Evolutionary conservation across 441 rosid genomes (phyloP).

Genomic region (Gossypium aridum): DNA sequence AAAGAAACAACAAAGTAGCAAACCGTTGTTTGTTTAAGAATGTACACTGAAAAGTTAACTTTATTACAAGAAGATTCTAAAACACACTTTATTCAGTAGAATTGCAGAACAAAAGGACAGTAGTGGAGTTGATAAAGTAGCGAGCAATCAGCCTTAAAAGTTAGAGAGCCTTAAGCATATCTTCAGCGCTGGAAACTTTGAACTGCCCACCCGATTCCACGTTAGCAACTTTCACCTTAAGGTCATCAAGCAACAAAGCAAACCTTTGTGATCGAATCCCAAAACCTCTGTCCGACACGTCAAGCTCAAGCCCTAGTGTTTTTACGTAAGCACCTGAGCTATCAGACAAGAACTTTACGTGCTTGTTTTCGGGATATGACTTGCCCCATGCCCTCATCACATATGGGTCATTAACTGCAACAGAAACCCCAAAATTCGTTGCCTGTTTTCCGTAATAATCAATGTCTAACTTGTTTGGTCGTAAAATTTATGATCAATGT

Average conservation of each 20-base stretch:
- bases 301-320: constrained; percentile 86
- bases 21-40: not conserved
- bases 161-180: constrained; percentile 58
- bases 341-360: constrained; percentile 77
- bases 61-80: not conserved
- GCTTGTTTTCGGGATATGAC: constrained; percentile 84
- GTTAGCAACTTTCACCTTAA: constrained; percentile 78
- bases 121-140: not conserved
- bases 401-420: constrained; percentile 80
- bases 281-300: constrained; percentile 65
- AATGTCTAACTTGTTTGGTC: not conserved
- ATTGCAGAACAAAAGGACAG: not conserved
- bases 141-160: constrained; percentile 5
- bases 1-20: not conserved
- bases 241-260: constrained; percentile 75
- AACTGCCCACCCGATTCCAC: constrained; percentile 81
- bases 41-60: not conserved
- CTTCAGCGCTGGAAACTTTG: constrained; percentile 74
- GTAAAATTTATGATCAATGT: not conserved
- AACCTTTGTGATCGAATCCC: constrained; percentile 80
- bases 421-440: not conserved
- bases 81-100: not conserved
- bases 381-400: constrained; percentile 96
- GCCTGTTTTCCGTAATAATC: not conserved
- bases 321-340: constrained; percentile 73